phyloP scores from a whole-genome alignment of 257 asterid genomes.

The Anisodus tanguticus region DNA sequence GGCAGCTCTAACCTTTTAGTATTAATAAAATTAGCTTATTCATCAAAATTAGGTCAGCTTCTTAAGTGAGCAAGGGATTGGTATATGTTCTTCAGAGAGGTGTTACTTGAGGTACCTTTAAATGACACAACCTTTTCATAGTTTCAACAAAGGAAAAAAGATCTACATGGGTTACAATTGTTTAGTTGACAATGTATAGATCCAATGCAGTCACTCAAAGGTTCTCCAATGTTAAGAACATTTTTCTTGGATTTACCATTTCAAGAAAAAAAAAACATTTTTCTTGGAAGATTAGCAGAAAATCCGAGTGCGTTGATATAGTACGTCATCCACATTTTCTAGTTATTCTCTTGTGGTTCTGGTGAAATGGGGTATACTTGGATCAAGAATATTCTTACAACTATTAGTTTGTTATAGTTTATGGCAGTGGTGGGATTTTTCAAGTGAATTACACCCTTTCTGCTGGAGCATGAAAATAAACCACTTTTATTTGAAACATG shows the following conservation, averaged over 20 bases:
- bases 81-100: not conserved
- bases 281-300: constrained; percentile 7
- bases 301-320: not conserved
- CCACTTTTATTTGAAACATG: constrained; percentile 29
- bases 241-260: not conserved
- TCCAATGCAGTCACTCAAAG: not conserved
- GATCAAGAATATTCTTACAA: constrained; percentile 16
- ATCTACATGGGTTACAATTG: not conserved
- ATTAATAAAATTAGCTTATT: not conserved
- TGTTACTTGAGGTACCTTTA: not conserved
- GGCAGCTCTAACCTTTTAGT: not conserved
- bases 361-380: not conserved
- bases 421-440: not conserved
- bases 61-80: constrained; percentile 11
- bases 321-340: not conserved
- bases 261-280: too few species aligned
- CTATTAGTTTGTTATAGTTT: not conserved
- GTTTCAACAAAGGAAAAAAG: constrained; percentile 1
- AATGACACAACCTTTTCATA: constrained; percentile 1
- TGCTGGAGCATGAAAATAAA: not conserved
- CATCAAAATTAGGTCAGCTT: constrained; percentile 14
- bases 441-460: not conserved
- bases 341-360: constrained; percentile 1
- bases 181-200: not conserved
- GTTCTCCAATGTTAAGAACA: not conserved